Evolutionary conservation across 2,329 filamentous ascomycete species (phyloP).

Genomic region (Orbilia brochopaga): DNA sequence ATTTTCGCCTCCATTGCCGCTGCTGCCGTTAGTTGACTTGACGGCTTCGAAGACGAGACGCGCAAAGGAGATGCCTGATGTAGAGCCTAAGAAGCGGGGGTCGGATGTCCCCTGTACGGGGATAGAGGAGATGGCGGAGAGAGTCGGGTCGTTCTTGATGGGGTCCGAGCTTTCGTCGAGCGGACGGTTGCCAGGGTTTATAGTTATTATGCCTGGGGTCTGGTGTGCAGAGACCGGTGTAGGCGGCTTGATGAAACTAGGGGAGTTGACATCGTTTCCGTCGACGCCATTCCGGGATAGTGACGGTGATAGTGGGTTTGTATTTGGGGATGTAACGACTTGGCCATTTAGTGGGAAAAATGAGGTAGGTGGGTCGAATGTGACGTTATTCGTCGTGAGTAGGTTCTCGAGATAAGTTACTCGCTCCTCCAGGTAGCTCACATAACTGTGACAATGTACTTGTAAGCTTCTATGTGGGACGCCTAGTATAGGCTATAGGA

Average conservation of each 20-base stretch:
- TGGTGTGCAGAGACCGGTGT: conserved; percentile 38
- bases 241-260: conserved; percentile 42
- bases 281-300: conserved; percentile 41
- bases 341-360: conserved; percentile 67
- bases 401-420: conserved; percentile 81
- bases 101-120: conserved; percentile 72
- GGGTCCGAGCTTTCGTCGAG: conserved; percentile 55
- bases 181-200: conserved; percentile 53
- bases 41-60: conserved; percentile 93
- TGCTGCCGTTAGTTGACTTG: conserved; percentile 64
- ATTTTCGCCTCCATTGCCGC: conserved; percentile 11
- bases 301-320: conserved; percentile 29
- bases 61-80: conserved; percentile 91
- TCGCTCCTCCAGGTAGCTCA: conserved; percentile 89
- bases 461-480: conserved; percentile 16
- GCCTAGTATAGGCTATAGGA: neutral
- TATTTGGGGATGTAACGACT: conserved; percentile 61
- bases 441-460: conserved; percentile 64
- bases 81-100: conserved; percentile 79
- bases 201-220: conserved; percentile 42
- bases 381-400: conserved; percentile 71
- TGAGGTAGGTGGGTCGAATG: conserved; percentile 69
- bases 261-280: conserved; percentile 26
- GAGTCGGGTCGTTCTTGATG: conserved; percentile 55
- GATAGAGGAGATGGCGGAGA: conserved; percentile 42